A percentile compares a stretch with the other conserved stretches of the same genome.
Conservation (phyloP, 2,329 filamentous ascomycete species). For the Seiridium cupressi region DNA sequence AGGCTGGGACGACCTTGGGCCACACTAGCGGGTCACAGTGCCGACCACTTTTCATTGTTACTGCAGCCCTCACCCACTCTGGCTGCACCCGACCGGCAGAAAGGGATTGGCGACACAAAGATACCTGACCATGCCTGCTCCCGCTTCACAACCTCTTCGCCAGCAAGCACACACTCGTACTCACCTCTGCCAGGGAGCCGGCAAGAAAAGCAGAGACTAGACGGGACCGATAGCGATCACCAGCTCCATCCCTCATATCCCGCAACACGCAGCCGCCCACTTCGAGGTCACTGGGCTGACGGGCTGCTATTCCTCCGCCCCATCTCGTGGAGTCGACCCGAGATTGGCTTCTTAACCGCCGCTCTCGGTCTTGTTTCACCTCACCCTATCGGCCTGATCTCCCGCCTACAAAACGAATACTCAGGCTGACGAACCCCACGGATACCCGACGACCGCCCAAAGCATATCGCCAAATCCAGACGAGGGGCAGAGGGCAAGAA, state of each 20-base stretch:
- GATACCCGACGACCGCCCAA: constrained; percentile 11
- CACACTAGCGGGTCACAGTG: constrained; percentile 1
- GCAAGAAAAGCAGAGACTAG: neutral
- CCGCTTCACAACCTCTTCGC: too few relatives aligned
- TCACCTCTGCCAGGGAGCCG: neutral
- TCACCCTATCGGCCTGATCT: constrained; percentile 12
- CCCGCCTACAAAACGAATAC: constrained; percentile 6
- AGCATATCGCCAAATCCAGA: neutral
- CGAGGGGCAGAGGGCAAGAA: constrained; percentile 1
- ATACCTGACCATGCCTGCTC: neutral
- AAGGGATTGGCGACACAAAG: constrained; percentile 8
- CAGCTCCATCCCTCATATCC: neutral
- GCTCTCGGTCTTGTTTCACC: constrained; percentile 14
- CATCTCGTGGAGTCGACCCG: constrained; percentile 7
- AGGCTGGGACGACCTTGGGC: neutral
- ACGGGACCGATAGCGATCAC: neutral
- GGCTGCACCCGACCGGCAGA: constrained; percentile 6
- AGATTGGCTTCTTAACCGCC: constrained; percentile 14
- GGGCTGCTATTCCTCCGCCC: constrained; percentile 7
- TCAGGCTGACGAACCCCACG: constrained; percentile 11
- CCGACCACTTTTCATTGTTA: constrained; percentile 5
- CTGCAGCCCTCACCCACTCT: neutral
- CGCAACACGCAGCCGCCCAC: constrained; percentile 3
- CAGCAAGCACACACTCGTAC: neutral
- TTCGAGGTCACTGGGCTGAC: neutral